Conservation (phyloP, 805 yeast genomes). For the Wickerhamiella sorbophila region DNA sequence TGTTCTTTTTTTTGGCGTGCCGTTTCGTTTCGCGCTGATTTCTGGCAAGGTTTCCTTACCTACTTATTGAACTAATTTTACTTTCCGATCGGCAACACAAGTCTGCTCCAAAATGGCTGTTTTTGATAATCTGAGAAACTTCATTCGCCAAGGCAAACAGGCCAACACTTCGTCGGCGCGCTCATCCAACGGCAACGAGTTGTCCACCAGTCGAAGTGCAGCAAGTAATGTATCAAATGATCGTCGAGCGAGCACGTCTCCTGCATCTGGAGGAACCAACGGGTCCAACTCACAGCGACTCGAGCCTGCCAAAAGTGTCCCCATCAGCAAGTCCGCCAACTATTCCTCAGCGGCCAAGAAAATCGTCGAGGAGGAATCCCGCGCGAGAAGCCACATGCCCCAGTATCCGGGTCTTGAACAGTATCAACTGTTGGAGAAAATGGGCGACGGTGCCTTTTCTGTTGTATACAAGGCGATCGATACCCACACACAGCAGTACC, state of each 20-base stretch:
- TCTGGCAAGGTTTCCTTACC: too few relatives aligned
- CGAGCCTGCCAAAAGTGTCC: conserved; percentile 3
- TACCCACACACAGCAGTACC: conserved; percentile 28
- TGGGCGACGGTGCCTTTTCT: conserved; percentile 74
- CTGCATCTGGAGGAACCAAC: conserved; percentile 1
- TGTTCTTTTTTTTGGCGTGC: too few relatives aligned
- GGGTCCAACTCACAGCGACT: too few relatives aligned
- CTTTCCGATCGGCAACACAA: too few relatives aligned
- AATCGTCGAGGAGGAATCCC: conserved; percentile 29
- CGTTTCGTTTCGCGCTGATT: too few relatives aligned
- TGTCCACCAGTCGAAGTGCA: conserved; percentile 6
- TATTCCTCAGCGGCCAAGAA: conserved; percentile 27
- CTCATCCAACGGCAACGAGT: neutral
- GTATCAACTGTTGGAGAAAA: conserved; percentile 27
- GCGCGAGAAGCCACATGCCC: conserved; percentile 23
- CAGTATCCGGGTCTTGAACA: conserved; percentile 28
- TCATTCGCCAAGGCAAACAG: conserved; percentile 50
- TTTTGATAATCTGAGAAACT: conserved; percentile 39
- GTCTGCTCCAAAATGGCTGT: too few relatives aligned
- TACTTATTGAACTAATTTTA: too few relatives aligned
- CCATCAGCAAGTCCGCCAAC: conserved; percentile 16
- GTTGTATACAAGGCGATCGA: conserved; percentile 63
- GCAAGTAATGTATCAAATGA: conserved; percentile 3
- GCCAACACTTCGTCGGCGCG: conserved; percentile 26
- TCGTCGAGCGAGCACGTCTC: conserved; percentile 4